Evolutionary conservation across 2,329 filamentous ascomycete genomes (phyloP), one percentile per base, ranked within the genome.

Genomic region (Fusarium pilosicola): DNA sequence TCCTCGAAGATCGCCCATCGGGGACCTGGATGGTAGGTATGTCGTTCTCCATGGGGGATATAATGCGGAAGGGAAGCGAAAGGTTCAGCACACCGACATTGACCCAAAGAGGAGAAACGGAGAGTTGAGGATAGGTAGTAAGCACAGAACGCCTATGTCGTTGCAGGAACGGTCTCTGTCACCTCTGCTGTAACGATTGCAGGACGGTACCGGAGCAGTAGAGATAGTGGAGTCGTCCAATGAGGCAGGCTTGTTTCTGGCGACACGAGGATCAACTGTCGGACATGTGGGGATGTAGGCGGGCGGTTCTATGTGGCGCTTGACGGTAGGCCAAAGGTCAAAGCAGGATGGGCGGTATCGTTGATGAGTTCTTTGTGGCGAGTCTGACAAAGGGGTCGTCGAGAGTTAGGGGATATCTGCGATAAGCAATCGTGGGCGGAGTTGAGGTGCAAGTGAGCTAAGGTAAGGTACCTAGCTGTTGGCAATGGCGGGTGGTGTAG

Each of bases 41-140:
- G 66, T 86, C 83, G 81, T 85, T 86, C 77, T 87, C 86, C 84
- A 87, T 87, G 71, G 73, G 66, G 65, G 63, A 65, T 64, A 51
- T 46, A 61, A 77, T 66, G 74, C 51, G 55, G 63, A 62, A 54
- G 59, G 69, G 45, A 70, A 62, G 65, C 61, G 36, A 32, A 62
- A 71, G 68, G 51, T 63, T 70, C 70, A 75, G 65, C 68, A 70
- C 74, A 74, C 69, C 71, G 76, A 77, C 80, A 82, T 81, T 77
- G 79, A 77, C 77, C 73, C 76, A 41, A 66, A 62, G 45, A 65
- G 54, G 30, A 66, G 68, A 68, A 55, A 49, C 55, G 41, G 66
- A 67, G 63, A 60, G 73, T 71, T 71, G 65, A 52, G 73, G 55
- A 63, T 34, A 56, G 44, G 69, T 68, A 73, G 74, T 69, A 60